These are phyloP conservation scores for Colletotrichum sp. DNA, from an alignment of 2,329 filamentous ascomycete genomes.

Conservation along the genomic window DNA sequence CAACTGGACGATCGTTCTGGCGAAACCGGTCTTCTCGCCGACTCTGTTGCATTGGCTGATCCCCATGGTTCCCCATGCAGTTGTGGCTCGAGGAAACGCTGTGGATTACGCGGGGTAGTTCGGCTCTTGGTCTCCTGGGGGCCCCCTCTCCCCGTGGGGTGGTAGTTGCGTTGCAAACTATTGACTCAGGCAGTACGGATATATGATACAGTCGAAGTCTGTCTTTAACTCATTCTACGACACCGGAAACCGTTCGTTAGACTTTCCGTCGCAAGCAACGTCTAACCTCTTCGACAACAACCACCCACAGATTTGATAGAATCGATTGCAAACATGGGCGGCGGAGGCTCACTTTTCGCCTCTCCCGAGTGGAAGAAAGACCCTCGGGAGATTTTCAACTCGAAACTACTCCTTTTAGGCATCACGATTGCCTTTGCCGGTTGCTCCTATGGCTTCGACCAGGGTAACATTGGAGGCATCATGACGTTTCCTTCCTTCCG, in stretches of 20 bases:
- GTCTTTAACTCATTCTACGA: neutral
- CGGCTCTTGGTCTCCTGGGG: neutral
- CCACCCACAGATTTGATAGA: neutral
- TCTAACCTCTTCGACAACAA: neutral
- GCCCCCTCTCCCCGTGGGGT: neutral
- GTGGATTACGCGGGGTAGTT: constrained; percentile 21
- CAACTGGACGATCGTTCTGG: neutral
- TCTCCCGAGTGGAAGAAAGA: constrained; percentile 40
- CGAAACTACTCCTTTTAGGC: constrained; percentile 34
- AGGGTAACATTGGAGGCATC: constrained; percentile 43
- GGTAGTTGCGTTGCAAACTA: neutral
- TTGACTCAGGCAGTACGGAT: neutral
- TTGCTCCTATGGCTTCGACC: constrained; percentile 43
- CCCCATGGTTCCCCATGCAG: neutral
- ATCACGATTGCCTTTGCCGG: constrained; percentile 39
- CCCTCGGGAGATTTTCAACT: constrained; percentile 41
- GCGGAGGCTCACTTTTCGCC: constrained; percentile 41
- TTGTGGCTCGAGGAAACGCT: neutral
- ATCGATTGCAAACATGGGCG: constrained; percentile 32
- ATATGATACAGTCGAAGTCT: constrained; percentile 4
- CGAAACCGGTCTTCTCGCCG: neutral
- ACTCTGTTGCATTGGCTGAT: neutral
- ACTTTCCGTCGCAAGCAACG: neutral
- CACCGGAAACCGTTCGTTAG: neutral
- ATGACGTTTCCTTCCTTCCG: constrained; percentile 39